Evolutionary conservation across 2,329 filamentous ascomycete species (phyloP).

Genomic region (Aspergillus viridinutans): DNA sequence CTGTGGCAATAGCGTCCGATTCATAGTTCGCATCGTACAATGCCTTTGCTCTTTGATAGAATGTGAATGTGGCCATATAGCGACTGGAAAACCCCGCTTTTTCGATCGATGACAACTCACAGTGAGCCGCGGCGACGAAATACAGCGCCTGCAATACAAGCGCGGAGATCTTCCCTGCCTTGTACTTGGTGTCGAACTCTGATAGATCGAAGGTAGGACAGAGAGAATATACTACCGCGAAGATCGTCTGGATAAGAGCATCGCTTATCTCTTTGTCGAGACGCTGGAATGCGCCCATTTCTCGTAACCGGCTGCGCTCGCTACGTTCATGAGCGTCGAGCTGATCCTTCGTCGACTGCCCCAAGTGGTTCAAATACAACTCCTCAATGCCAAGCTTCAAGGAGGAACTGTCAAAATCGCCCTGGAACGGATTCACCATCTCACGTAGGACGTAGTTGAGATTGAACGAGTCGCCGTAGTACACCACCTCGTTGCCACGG

Average conservation of each 20-base stretch:
- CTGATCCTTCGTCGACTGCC: not conserved
- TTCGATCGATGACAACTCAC: not conserved
- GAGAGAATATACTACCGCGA: not conserved
- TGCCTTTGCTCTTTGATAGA: conserved; percentile 2
- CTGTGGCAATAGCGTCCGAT: conserved; percentile 3
- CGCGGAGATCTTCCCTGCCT: not conserved
- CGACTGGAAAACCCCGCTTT: conserved; percentile 1
- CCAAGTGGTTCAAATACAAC: conserved; percentile 3
- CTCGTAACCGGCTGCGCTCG: not conserved
- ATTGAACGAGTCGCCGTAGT: conserved; percentile 9
- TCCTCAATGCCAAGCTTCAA: not conserved
- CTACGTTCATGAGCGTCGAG: conserved; percentile 3
- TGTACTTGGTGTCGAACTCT: conserved; percentile 2
- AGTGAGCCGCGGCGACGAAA: not conserved
- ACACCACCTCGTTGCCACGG: not conserved
- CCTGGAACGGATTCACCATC: conserved; percentile 1
- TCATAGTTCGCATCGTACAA: conserved; percentile 6
- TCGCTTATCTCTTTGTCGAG: not conserved
- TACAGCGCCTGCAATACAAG: conserved; percentile 3
- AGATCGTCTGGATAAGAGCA: not conserved
- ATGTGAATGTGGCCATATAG: conserved; percentile 3
- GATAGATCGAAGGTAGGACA: conserved; percentile 1
- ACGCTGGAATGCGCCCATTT: not conserved
- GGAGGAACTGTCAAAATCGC: not conserved
- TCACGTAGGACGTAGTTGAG: conserved; percentile 3